Percentiles rank a stretch among this genome's conserved stretches.
Conservation (phyloP, 179 eudicot species). For the Silene vulgaris region DNA sequence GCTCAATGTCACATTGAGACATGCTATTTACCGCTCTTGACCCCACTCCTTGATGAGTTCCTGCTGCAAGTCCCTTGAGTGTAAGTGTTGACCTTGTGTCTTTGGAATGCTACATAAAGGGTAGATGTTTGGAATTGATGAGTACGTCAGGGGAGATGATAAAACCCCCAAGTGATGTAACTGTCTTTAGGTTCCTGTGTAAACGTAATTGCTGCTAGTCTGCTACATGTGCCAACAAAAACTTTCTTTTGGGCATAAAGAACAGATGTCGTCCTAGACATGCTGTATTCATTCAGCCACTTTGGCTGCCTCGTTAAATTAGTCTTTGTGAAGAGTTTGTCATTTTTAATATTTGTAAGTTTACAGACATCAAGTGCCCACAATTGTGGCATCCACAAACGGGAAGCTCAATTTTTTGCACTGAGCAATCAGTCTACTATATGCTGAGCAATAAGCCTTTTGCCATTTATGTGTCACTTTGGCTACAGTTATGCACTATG, state of each 20-base stretch:
- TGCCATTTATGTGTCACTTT: slow-evolving; percentile 2
- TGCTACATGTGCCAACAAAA: neutral
- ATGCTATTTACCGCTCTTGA: neutral
- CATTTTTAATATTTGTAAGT: neutral
- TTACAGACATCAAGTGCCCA: slow-evolving; percentile 5
- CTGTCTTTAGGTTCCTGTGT: neutral
- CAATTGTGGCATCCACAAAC: neutral
- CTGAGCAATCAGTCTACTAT: neutral
- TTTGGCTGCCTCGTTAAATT: neutral
- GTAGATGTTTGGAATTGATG: neutral
- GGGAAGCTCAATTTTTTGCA: neutral
- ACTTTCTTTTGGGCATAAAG: neutral
- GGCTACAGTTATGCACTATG: slow-evolving; percentile 4
- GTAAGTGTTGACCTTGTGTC: neutral
- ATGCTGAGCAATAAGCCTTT: neutral
- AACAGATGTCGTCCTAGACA: neutral
- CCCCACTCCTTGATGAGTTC: neutral
- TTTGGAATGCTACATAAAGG: neutral
- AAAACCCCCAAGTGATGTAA: neutral
- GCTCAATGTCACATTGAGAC: slow-evolving; percentile 1
- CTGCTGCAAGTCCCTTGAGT: neutral
- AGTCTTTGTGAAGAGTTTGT: neutral
- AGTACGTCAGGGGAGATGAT: neutral
- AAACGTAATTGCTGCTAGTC: neutral
- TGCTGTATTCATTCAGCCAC: neutral